These are phyloP conservation scores for Mortierella claussenii DNA, from an alignment of 192 early-diverging fungal genomes.

Conservation along the genomic window DNA sequence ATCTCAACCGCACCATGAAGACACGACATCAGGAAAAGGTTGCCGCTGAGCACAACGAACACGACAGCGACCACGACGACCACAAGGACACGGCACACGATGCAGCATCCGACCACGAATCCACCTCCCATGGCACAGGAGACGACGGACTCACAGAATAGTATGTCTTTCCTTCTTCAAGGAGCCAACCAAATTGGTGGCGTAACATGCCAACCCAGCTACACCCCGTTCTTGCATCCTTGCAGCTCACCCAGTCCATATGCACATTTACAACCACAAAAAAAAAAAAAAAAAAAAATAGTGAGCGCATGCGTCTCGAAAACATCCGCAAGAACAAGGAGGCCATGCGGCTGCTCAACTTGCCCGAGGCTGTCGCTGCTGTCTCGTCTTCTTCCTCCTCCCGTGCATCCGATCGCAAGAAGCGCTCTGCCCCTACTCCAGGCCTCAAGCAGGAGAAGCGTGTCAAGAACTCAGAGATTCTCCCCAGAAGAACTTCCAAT, in stretches of 20 bases:
- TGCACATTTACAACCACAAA: not conserved
- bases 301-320: conserved; percentile 52
- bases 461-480: conserved; percentile 13
- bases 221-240: too few relatives aligned
- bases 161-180: not conserved
- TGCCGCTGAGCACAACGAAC: not conserved
- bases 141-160: conserved; percentile 18
- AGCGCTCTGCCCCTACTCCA: conserved; percentile 21
- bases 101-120: conserved; percentile 1
- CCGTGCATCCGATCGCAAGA: conserved; percentile 1
- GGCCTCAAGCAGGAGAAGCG: conserved; percentile 32
- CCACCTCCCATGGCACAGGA: not conserved
- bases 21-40: conserved; percentile 8
- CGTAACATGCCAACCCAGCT: conserved; percentile 10
- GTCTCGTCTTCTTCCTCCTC: conserved; percentile 7
- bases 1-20: conserved; percentile 9
- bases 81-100: not conserved
- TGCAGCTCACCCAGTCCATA: not conserved
- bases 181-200: conserved; percentile 7
- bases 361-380: conserved; percentile 28
- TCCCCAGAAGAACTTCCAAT: conserved; percentile 28
- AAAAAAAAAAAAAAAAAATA: conserved; percentile 12
- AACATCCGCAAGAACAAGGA: conserved; percentile 57
- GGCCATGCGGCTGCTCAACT: conserved; percentile 37
- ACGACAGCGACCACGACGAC: conserved; percentile 4